These are phyloP conservation scores for Boletus rufocinnamomeus DNA, from an alignment of 768 basidiomycete species.

Conservation along the genomic window DNA sequence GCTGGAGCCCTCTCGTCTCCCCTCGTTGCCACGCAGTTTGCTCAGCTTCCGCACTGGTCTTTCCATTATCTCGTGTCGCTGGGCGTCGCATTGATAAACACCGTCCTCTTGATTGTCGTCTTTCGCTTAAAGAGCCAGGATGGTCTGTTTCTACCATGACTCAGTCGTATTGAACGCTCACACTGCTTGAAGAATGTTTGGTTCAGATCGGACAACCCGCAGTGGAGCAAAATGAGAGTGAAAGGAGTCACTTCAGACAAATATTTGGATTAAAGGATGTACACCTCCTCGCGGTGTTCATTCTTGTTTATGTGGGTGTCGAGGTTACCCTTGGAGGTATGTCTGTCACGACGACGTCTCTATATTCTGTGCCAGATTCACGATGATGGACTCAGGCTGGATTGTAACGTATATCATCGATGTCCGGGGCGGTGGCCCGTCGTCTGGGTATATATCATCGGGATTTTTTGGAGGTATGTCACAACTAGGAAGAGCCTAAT, in stretches of 20 bases:
- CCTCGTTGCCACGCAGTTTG: slow-evolving; percentile 80
- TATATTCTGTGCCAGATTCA: not conserved
- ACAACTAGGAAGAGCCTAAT: not conserved
- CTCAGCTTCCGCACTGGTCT: slow-evolving; percentile 65
- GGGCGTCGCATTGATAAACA: slow-evolving; percentile 62
- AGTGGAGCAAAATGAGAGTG: slow-evolving; percentile 39
- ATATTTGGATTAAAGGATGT: slow-evolving; percentile 55
- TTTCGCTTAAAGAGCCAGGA: slow-evolving; percentile 75
- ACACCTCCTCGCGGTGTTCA: slow-evolving; percentile 63
- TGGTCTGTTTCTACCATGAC: slow-evolving; percentile 42
- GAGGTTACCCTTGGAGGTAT: slow-evolving; percentile 54
- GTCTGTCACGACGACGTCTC: not conserved
- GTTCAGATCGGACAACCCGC: slow-evolving; percentile 51
- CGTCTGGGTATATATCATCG: slow-evolving; percentile 52
- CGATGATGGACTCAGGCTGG: slow-evolving; percentile 49
- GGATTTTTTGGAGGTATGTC: slow-evolving; percentile 56
- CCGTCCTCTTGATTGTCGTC: slow-evolving; percentile 49
- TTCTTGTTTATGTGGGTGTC: slow-evolving; percentile 67
- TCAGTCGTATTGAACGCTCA: slow-evolving; percentile 3
- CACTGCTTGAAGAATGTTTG: slow-evolving; percentile 51
- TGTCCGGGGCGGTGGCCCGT: slow-evolving; percentile 46
- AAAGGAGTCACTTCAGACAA: slow-evolving; percentile 45
- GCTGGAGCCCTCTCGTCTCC: slow-evolving; percentile 69
- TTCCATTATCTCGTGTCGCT: slow-evolving; percentile 77
- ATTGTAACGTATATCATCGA: slow-evolving; percentile 61